Conservation (phyloP, 352 stramenopile species). For the Phytophthora vignae region DNA sequence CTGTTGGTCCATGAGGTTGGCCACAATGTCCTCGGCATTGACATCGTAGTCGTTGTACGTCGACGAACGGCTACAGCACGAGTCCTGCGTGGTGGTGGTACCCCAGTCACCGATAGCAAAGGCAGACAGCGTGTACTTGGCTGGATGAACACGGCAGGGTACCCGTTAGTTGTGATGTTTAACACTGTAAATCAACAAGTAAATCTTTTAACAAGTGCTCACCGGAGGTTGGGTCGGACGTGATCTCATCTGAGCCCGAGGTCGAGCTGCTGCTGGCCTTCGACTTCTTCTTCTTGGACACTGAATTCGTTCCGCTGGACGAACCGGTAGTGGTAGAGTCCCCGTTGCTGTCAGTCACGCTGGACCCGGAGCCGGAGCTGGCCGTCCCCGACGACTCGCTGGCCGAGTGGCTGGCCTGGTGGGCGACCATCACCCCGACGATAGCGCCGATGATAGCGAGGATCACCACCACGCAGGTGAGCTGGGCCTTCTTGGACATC, state of each 20-base stretch:
- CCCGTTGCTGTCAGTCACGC: conserved; percentile 1
- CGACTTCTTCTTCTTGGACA: conserved; percentile 33
- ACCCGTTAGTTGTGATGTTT: background rate
- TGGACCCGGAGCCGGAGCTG: conserved; percentile 26
- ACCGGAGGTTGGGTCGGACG: conserved; percentile 65
- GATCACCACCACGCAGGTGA: conserved; percentile 51
- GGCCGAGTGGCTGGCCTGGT: conserved; percentile 31
- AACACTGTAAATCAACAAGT: background rate
- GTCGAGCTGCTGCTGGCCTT: conserved; percentile 32
- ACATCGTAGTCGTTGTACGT: conserved; percentile 60
- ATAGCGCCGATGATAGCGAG: conserved; percentile 57
- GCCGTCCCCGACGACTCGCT: conserved; percentile 35
- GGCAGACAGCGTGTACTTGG: conserved; percentile 49
- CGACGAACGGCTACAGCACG: conserved; percentile 52
- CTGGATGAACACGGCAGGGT: conserved; percentile 8
- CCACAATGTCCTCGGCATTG: conserved; percentile 59
- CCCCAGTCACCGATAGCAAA: conserved; percentile 76
- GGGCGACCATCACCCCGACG: conserved; percentile 50
- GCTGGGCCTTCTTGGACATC: conserved; percentile 47
- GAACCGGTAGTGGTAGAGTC: conserved; percentile 30
- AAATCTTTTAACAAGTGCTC: background rate
- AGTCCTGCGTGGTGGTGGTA: conserved; percentile 51
- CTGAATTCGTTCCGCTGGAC: conserved; percentile 29
- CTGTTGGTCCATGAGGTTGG: conserved; percentile 58
- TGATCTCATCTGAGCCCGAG: conserved; percentile 35